Evolutionary conservation across 306 rosid genomes (phyloP).

Genomic region (Glycyrrhiza uralensis): DNA sequence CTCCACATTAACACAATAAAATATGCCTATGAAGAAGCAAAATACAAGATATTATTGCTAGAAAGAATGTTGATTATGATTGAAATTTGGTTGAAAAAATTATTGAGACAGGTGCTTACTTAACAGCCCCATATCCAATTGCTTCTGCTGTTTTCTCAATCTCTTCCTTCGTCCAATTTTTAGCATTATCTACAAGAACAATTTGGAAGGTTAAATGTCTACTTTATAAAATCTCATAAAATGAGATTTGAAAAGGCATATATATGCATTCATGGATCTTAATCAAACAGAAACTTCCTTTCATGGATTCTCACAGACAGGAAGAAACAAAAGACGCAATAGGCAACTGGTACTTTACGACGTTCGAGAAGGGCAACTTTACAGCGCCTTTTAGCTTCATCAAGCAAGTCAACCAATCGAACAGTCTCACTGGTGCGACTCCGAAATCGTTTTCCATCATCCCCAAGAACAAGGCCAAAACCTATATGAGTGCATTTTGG

Average conservation of each 20-base stretch:
- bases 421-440: too few species aligned
- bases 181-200: too few species aligned
- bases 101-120: background rate
- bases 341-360: constrained; percentile 45
- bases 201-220: constrained; percentile 16
- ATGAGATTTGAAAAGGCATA: background rate
- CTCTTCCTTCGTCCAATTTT: constrained; percentile 68
- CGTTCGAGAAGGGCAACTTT: too few species aligned
- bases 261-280: too few species aligned
- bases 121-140: constrained; percentile 71
- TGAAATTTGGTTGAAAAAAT: background rate
- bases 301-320: constrained; percentile 1
- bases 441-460: too few species aligned
- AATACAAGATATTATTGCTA: background rate
- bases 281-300: background rate
- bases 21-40: background rate
- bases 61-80: background rate
- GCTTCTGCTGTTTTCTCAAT: constrained; percentile 65
- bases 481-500: constrained; percentile 76
- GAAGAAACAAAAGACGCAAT: background rate
- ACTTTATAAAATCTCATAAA: background rate
- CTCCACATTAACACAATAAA: background rate
- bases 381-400: too few species aligned
- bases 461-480: too few species aligned
- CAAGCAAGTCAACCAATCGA: too few species aligned